Base-by-base conservation (phyloP, 2,329 filamentous ascomycete species). In the Pseudogymnoascus sp. region DNA sequence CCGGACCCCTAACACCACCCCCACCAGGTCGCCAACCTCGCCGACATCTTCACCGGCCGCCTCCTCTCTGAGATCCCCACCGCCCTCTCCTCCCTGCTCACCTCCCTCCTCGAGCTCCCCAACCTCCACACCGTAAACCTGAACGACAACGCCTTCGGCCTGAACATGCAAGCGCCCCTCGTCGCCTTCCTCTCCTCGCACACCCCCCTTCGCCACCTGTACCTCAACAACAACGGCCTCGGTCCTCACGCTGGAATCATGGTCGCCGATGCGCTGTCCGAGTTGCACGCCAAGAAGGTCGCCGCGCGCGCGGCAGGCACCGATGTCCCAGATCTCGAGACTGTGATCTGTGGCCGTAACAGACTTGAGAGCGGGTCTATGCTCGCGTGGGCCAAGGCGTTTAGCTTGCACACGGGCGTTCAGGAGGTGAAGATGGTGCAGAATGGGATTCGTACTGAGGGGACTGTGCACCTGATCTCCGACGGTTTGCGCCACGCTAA, bases 151-250 rank as follows among this genome's bases (percentile, higher is more conserved):
- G 95, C 95, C 52, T 99, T 99, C 72, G 95, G 95, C 63, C 86
- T 97, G 65, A 97, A 96, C 78, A 96, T 91, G 14, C 90, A 96
- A 75, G 92, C 91, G 37, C 95, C 93, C 8, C 85, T 99, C 59
- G 90, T 96, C 69, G 90, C 90, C 64, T 99, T 99, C 79, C 86
- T 99, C 65, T 88, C 90, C 62, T 83, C 88, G 63, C 93, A 97
- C 77, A 86, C 90, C 2, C 93, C 95, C 2, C 87, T 99, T 43
- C 92, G 93, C 76, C 93, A 97, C 76, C 85, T 99, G 28, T 91
- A 96, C 77, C 86, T 99, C 63, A 97, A 97, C 82, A 99, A 99
- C 82, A 99, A 99, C 76, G 95, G 95, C 28, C 85, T 99, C 38
- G 95, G 95, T 11, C 95, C 95, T 21, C 88, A 92, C 65, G 93